Evolutionary conservation across 2,329 filamentous ascomycete species (phyloP), one percentile per base, ranked within the genome.

Genomic region (Fusarium sp.): DNA sequence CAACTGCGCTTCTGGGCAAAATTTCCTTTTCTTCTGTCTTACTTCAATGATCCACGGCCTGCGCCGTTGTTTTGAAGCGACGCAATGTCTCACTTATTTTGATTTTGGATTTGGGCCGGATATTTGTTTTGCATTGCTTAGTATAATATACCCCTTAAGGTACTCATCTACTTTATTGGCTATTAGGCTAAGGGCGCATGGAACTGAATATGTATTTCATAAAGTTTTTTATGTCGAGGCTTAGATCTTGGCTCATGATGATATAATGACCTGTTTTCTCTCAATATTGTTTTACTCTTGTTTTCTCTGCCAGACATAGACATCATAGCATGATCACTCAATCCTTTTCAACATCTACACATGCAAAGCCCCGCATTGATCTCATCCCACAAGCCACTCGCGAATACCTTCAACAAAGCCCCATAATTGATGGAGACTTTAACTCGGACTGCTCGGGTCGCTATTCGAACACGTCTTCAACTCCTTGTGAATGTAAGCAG

Each of bases 131-230:
- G 44, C 49, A 65, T 45, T 53, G 44, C 70, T 57, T 35, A 62
- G 62, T 68, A 67, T 60, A 73, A 64, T 73, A 73, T 75, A 74
- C 65, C 70, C 75, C 61, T 62, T 42, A 39, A 62, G 61, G 50
- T 65, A 64, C 60, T 70, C 29, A 39, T 50, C 39, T 62, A 61
- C 45, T 66, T 66, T 54, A 55, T 52, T 56, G 50, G 60, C 60
- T 70, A 41, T 45, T 36, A 62, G 66, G 70, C 53, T 45, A 54
- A 56, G 53, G 60, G 45, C 59, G 55, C 50, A 42, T 22, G 65
- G 62, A 57, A 65, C 61, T 69, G 49, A 54, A 56, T 54, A 54
- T 67, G 44, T 68, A 65, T 73, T 63, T 68, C 38, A 61, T 60
- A 64, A 39, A 61, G 33, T 39, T 68, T 36, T 60, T 72, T 54